These are phyloP conservation scores for Phytophthora fragariaefolia DNA, from an alignment of 352 stramenopile species.

Conservation along the genomic window DNA sequence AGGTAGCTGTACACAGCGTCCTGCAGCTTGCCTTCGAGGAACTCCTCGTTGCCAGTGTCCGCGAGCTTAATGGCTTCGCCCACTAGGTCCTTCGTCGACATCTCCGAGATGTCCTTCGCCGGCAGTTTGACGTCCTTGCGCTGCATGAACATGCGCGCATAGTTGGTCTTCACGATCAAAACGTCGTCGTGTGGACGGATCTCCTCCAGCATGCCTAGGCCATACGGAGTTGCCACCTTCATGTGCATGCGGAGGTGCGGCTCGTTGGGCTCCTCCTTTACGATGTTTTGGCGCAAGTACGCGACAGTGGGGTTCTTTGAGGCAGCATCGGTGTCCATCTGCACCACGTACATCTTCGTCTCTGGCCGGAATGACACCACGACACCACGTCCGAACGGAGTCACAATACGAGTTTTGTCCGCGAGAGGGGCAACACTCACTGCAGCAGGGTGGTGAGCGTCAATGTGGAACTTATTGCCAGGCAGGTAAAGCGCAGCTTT, in stretches of 20 bases:
- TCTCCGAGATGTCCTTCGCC: conserved; percentile 67
- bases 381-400: conserved; percentile 74
- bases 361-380: conserved; percentile 74
- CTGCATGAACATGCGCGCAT: conserved; percentile 83
- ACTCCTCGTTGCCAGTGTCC: conserved; percentile 75
- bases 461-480: conserved; percentile 69
- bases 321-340: conserved; percentile 65
- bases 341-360: conserved; percentile 85
- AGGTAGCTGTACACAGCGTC: conserved; percentile 84
- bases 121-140: conserved; percentile 76
- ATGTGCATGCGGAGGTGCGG: conserved; percentile 81
- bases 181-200: conserved; percentile 74
- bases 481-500: conserved; percentile 76
- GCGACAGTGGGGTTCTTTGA: conserved; percentile 69
- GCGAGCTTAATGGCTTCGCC: conserved; percentile 71
- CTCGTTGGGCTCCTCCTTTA: conserved; percentile 72
- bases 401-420: conserved; percentile 79
- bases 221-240: conserved; percentile 81
- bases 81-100: conserved; percentile 83
- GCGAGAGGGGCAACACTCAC: conserved; percentile 68
- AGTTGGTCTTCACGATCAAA: conserved; percentile 68
- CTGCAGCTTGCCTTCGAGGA: conserved; percentile 62
- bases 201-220: conserved; percentile 64
- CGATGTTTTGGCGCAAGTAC: conserved; percentile 70
- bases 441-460: conserved; percentile 70